These are phyloP conservation scores for Leptographium flavum DNA, from an alignment of 2,329 filamentous ascomycete species.

Conservation along the genomic window DNA sequence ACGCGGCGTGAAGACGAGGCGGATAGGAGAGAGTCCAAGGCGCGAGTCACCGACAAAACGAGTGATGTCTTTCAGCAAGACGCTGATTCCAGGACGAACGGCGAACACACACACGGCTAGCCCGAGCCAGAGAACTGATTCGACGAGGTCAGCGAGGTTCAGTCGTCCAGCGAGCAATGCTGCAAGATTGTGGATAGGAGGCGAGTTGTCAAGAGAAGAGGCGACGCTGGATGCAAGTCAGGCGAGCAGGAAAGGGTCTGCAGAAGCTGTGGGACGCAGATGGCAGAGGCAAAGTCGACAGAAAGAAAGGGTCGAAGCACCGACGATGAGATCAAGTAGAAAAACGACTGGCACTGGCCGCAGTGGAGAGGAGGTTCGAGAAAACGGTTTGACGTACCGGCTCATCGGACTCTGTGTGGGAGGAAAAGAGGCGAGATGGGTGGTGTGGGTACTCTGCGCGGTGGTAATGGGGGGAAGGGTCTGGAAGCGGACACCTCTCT, in stretches of 20 bases:
- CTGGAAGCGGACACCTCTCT: neutral
- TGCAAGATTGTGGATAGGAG: neutral
- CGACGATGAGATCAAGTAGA: neutral
- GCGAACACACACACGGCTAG: constrained; percentile 3
- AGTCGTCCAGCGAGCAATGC: neutral
- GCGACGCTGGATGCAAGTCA: too few species aligned
- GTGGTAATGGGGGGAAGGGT: constrained; percentile 8
- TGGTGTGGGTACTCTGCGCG: constrained; percentile 11
- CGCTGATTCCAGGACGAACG: too few species aligned
- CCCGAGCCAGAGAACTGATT: neutral
- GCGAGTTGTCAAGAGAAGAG: neutral
- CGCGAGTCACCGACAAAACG: too few species aligned
- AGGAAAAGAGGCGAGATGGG: neutral
- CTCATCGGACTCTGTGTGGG: constrained; percentile 15
- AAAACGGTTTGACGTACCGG: constrained; percentile 17
- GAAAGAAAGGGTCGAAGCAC: neutral
- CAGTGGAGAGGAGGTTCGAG: constrained; percentile 1
- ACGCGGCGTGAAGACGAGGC: too few species aligned
- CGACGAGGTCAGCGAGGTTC: neutral
- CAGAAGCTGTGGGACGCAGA: neutral
- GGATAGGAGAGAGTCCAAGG: too few species aligned
- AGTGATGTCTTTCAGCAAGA: too few species aligned
- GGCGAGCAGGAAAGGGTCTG: too few species aligned
- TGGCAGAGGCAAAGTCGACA: neutral
- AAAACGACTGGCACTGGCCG: neutral